Evolutionary conservation across 495 filamentous ascomycete genomes (phyloP).

Genomic region (Aspergillus asperescens): DNA sequence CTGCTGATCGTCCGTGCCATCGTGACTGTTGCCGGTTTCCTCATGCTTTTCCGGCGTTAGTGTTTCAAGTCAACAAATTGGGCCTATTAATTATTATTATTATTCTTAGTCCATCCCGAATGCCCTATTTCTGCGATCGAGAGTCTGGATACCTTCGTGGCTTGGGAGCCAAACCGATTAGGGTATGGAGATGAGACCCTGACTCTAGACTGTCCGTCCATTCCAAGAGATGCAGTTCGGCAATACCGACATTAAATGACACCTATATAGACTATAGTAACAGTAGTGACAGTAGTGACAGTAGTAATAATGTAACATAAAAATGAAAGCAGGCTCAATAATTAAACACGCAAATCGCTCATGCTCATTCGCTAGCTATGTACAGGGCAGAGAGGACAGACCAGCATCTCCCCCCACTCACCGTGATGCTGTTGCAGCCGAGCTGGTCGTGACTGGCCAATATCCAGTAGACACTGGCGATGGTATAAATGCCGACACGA

Average conservation of each 20-base stretch:
- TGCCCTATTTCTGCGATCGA: neutral
- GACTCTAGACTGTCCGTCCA: too few species aligned
- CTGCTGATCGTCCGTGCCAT: slow-evolving; percentile 1
- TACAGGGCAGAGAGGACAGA: slow-evolving; percentile 26
- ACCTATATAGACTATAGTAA: neutral
- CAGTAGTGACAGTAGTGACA: neutral
- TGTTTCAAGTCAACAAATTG: slow-evolving; percentile 4
- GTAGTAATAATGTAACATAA: slow-evolving; percentile 7
- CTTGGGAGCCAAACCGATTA: neutral
- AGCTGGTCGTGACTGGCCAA: slow-evolving; percentile 19
- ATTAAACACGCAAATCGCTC: slow-evolving; percentile 34
- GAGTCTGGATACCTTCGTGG: neutral
- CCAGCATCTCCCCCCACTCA: slow-evolving; percentile 17
- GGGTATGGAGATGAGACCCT: neutral
- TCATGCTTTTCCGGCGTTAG: neutral
- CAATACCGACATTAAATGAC: neutral
- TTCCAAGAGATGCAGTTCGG: neutral
- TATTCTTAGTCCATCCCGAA: neutral
- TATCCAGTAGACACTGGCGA: slow-evolving; percentile 41
- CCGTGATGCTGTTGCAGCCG: slow-evolving; percentile 19
- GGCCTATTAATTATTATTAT: neutral
- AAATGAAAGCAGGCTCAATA: slow-evolving; percentile 1
- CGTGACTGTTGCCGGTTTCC: neutral
- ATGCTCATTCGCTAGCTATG: slow-evolving; percentile 36
- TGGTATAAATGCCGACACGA: slow-evolving; percentile 54